Evolutionary conservation across 148 eudicot species (phyloP).

Genomic region (Vaccinium macrocarpon): DNA sequence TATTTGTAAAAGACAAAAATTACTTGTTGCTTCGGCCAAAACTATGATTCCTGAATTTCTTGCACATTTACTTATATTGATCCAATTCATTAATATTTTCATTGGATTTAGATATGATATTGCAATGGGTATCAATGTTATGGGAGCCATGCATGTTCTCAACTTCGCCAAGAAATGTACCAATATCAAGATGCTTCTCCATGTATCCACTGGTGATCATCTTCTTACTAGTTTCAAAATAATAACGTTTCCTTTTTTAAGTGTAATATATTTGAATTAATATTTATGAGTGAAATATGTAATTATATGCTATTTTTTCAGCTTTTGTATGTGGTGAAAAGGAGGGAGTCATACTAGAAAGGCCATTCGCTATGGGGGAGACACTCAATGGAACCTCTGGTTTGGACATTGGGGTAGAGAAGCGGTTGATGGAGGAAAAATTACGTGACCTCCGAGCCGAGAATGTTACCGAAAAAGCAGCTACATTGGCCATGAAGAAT

Average conservation of each 20-base stretch:
- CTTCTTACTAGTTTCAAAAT: too few species aligned
- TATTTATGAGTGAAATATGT: too few species aligned
- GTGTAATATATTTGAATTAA: too few species aligned
- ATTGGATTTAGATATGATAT: conserved; percentile 45
- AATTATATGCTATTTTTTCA: not conserved
- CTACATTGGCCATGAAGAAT: conserved; percentile 43
- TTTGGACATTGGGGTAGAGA: conserved; percentile 42
- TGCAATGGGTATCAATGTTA: conserved; percentile 47
- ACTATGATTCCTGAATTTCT: too few species aligned
- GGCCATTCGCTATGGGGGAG: conserved; percentile 35
- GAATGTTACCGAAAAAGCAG: conserved; percentile 20
- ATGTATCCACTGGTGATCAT: conserved; percentile 56
- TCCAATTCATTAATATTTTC: too few species aligned
- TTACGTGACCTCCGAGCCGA: conserved; percentile 29
- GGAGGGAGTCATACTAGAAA: conserved; percentile 39
- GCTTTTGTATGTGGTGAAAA: conserved; percentile 53
- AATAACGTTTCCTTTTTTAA: too few species aligned
- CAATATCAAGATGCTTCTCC: conserved; percentile 44
- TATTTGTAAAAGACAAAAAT: too few species aligned
- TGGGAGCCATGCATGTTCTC: conserved; percentile 53
- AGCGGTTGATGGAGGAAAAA: conserved; percentile 32
- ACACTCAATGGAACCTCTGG: conserved; percentile 43
- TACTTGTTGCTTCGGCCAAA: not conserved
- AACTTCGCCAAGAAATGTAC: conserved; percentile 62
- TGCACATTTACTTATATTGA: too few species aligned